phyloP scores from a whole-genome alignment of 805 yeast species.

The Isabelozyma gotoi region DNA sequence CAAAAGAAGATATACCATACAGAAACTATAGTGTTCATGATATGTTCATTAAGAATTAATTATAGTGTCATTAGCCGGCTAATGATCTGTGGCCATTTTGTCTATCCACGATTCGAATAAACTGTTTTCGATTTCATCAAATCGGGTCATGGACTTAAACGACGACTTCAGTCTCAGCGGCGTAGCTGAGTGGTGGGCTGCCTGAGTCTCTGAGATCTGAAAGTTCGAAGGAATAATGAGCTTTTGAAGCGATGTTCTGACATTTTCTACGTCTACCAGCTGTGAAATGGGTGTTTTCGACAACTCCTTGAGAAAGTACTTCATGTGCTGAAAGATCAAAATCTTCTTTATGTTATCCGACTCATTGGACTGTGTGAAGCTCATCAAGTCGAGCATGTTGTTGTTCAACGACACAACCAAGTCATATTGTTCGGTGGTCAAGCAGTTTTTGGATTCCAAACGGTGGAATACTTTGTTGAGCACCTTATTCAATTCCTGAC shows the following conservation, averaged over 20 bases:
- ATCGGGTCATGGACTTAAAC: slow-evolving; percentile 10
- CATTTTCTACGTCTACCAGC: slow-evolving; percentile 2
- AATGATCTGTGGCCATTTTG: slow-evolving; percentile 18
- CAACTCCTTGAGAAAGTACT: slow-evolving; percentile 39
- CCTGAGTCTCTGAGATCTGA: not conserved
- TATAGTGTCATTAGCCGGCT: not conserved
- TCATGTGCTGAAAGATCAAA: slow-evolving; percentile 37
- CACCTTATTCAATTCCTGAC: slow-evolving; percentile 32
- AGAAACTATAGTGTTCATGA: no score
- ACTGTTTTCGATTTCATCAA: slow-evolving; percentile 43
- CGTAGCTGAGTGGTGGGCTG: slow-evolving; percentile 1
- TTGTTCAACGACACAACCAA: slow-evolving; percentile 38
- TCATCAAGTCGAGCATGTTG: slow-evolving; percentile 24
- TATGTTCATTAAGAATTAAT: no score
- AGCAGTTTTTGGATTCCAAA: slow-evolving; percentile 28
- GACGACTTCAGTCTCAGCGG: slow-evolving; percentile 5
- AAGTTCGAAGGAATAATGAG: slow-evolving; percentile 35
- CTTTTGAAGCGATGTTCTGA: slow-evolving; percentile 23
- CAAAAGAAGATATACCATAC: no score
- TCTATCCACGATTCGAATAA: slow-evolving; percentile 44
- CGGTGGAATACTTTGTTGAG: slow-evolving; percentile 42
- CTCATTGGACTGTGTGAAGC: slow-evolving; percentile 19
- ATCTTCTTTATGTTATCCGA: slow-evolving; percentile 19
- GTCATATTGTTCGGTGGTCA: slow-evolving; percentile 36
- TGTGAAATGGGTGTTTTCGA: slow-evolving; percentile 13